phyloP scores from a whole-genome alignment of 23 red algal genomes.

The Gracilariopsis chorda region DNA sequence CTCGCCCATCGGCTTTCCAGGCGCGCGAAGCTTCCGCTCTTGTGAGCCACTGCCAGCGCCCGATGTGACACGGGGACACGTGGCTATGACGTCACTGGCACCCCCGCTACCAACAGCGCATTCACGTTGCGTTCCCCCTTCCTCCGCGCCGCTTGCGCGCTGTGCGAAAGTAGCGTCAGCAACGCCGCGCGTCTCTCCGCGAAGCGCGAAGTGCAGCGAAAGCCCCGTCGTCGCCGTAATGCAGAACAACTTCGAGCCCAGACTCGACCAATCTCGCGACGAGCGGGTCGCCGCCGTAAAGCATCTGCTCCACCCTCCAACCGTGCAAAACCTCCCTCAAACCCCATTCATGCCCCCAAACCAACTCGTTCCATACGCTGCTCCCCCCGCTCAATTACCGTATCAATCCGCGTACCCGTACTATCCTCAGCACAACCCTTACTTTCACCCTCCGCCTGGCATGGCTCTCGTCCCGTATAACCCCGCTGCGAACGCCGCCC shows the following conservation, averaged over 20 bases:
- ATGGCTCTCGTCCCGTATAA: slow-evolving; percentile 12
- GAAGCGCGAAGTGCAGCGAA: too few species aligned
- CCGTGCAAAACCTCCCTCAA: neutral
- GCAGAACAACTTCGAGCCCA: neutral
- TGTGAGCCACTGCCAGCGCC: too few species aligned
- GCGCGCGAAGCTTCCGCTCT: neutral
- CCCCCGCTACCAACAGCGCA: too few species aligned
- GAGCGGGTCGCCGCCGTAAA: neutral
- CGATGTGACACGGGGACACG: too few species aligned
- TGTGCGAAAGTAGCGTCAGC: too few species aligned
- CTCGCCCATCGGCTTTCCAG: too few species aligned
- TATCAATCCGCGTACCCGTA: neutral
- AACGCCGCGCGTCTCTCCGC: too few species aligned
- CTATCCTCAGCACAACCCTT: too few species aligned
- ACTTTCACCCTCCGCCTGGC: neutral
- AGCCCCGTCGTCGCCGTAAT: too few species aligned
- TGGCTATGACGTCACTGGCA: too few species aligned
- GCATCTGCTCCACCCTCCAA: neutral
- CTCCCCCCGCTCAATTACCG: neutral
- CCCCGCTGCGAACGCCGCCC: neutral
- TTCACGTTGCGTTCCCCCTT: neutral
- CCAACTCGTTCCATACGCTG: neutral
- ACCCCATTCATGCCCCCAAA: neutral
- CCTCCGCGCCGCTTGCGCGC: too few species aligned
- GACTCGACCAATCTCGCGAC: slow-evolving; percentile 1